Percentiles rank a stretch among this genome's conserved stretches.
Evolutionary conservation across 1,284 basidiomycete species (phyloP).

Genomic region (Rhodotorula sp.): DNA sequence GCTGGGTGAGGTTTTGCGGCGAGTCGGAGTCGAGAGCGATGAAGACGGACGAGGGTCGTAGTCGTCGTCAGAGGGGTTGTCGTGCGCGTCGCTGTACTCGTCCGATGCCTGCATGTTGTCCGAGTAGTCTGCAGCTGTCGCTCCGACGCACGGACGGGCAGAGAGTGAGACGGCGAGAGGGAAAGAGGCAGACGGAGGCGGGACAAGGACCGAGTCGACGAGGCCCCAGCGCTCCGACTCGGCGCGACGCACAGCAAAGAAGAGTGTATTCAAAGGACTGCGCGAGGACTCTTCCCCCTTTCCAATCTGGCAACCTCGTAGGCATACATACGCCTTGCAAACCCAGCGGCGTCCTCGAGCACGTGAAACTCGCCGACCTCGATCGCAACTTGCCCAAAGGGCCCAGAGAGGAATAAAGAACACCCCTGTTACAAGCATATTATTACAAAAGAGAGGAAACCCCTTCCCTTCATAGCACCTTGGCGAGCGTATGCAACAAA

Average conservation of each 20-base stretch:
- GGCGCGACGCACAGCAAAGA: too few relatives aligned
- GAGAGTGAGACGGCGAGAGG: neutral
- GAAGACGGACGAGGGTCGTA: neutral
- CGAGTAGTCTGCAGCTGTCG: too few relatives aligned
- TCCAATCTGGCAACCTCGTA: neutral
- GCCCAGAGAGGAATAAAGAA: neutral
- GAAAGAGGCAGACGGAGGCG: neutral
- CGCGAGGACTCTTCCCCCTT: too few relatives aligned
- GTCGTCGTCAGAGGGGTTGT: neutral
- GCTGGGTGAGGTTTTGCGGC: neutral
- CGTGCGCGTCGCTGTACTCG: neutral
- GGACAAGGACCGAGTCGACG: neutral
- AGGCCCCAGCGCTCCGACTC: too few relatives aligned
- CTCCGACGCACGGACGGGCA: neutral
- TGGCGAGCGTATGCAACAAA: slow-evolving; percentile 16
- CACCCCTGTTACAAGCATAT: too few relatives aligned
- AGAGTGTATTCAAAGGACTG: too few relatives aligned
- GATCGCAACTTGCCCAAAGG: neutral
- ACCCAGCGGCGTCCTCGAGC: neutral
- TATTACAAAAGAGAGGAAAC: too few relatives aligned
- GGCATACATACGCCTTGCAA: too few relatives aligned
- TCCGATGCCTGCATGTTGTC: neutral
- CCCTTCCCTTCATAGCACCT: neutral
- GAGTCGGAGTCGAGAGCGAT: neutral
- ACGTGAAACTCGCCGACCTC: neutral